Base-by-base conservation (phyloP, 306 rosid genomes). In the Styphnolobium japonicum region DNA sequence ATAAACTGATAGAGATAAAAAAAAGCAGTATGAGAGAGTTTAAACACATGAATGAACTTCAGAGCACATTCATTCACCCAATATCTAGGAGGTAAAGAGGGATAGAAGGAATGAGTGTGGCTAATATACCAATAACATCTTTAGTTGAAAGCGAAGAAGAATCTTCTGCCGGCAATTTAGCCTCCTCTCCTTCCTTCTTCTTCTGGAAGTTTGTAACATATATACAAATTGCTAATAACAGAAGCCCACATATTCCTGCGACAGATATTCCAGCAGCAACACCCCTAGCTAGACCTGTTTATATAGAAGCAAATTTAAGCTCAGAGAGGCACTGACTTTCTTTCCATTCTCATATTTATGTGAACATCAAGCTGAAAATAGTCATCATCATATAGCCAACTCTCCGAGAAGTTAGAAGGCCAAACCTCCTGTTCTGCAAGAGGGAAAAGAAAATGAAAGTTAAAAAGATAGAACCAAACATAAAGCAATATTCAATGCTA, bases 211-310 rank as follows among this genome's bases (percentile, higher is more conserved):
- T 70, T 34, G 16, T 78, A 40, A 79, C 40, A 83, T 82, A 92
- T 46, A 82, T 25, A 45, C 48, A 76, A 0, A 79, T 83, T 10
- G 86, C 87, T 31, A 94, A 61, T 16, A 83, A 14, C 19, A 94
- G 71, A 71, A 87, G 67, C 37, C 70, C 96, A 34, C 82, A 88
- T 68, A 87, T 43, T 75, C 66, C 92, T 74, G 87, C 96, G n/a
- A 92, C 77, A 52, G 82, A 8, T 85, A 90, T 67, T 64, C 91
- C 95, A 83, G 87, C 88, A 78, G 85, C 77, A 61, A 76, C 77
- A 75, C 87, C 88, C 53, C 37, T 86, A 39, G 79, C 74, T 53
- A 90, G 69, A 78, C 91, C 95, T 91, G 97, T 73, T 86, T 57
- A 82, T 64, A 79, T 51, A 49, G 63, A 85, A 70, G 63, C 39